Evolutionary conservation across 2,329 filamentous ascomycete species (phyloP).

Genomic region (Aspergillus pseudotamarii): DNA sequence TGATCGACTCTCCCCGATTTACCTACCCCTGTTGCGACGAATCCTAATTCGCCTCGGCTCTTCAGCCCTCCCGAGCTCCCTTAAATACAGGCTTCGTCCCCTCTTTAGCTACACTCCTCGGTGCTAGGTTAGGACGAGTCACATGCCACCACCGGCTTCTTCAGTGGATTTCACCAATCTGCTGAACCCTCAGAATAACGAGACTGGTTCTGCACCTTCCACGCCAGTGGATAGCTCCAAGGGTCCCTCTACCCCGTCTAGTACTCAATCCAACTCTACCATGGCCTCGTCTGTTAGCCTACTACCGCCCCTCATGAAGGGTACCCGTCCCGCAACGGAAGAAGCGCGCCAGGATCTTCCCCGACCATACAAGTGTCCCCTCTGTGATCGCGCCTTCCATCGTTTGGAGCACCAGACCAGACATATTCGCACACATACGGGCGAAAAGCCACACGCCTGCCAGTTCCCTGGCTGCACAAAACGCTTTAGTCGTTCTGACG

Average conservation of each 20-base stretch:
- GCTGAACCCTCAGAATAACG: conserved; percentile 63
- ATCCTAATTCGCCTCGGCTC: conserved; percentile 26
- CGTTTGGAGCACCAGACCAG: conserved; percentile 89
- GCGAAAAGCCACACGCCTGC: conserved; percentile 97
- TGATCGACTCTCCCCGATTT: conserved; percentile 33
- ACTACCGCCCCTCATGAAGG: conserved; percentile 48
- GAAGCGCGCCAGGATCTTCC: conserved; percentile 74
- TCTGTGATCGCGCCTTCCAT: conserved; percentile 98
- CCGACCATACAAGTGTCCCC: conserved; percentile 95
- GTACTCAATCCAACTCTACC: conserved; percentile 31
- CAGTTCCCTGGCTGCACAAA: conserved; percentile 95
- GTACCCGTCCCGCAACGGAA: conserved; percentile 61
- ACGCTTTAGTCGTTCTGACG: conserved; percentile 94
- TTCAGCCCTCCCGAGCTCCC: conserved; percentile 18
- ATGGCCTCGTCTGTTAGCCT: conserved; percentile 51
- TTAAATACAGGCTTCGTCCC: conserved; percentile 19
- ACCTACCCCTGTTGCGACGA: conserved; percentile 27
- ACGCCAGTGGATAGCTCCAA: conserved; percentile 26
- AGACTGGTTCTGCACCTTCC: conserved; percentile 25
- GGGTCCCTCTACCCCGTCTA: conserved; percentile 32
- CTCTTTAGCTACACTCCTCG: conserved; percentile 19
- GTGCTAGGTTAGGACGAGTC: conserved; percentile 40
- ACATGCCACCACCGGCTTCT: conserved; percentile 75
- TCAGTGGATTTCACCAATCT: conserved; percentile 76
- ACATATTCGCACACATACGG: conserved; percentile 96